phyloP scores from a whole-genome alignment of 139 green algal genomes.

The Chlamydomonas sp. region DNA sequence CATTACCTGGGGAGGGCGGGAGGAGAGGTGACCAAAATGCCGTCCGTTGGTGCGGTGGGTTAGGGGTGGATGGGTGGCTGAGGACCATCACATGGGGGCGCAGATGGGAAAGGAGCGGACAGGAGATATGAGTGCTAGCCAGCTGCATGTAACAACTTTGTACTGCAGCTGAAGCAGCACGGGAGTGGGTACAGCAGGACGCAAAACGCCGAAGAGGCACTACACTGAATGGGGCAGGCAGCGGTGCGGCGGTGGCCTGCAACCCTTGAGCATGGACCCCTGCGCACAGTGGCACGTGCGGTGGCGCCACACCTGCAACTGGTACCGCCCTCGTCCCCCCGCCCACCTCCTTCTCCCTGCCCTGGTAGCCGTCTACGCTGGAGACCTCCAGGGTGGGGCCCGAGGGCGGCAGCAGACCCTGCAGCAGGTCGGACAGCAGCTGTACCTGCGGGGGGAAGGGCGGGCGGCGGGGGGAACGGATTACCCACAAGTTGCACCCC shows the following conservation, averaged over 20 bases:
- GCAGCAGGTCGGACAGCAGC: conserved; percentile 18
- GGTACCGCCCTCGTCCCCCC: neutral
- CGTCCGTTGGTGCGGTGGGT: too few species aligned
- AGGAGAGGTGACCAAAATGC: neutral
- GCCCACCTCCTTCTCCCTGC: conserved; percentile 78
- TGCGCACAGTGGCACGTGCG: too few species aligned
- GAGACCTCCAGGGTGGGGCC: conserved; percentile 43
- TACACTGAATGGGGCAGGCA: too few species aligned
- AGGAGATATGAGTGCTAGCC: too few species aligned
- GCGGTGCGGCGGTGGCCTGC: too few species aligned
- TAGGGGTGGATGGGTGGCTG: neutral
- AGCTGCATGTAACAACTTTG: too few species aligned
- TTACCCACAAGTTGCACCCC: neutral
- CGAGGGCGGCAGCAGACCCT: neutral
- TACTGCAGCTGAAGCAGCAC: too few species aligned
- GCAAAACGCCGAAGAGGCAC: too few species aligned
- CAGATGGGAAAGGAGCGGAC: too few species aligned
- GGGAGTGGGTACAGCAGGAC: too few species aligned
- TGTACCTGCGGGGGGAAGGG: conserved; percentile 13
- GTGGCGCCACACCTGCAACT: neutral
- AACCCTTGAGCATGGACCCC: too few species aligned
- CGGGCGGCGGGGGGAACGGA: neutral
- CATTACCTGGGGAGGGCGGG: conserved; percentile 1
- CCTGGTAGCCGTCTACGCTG: conserved; percentile 81
- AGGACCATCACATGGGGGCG: neutral